A percentile compares a stretch with the other conserved stretches of the same genome.
phyloP scores from a whole-genome alignment of 2,329 filamentous ascomycete species.

The Pestalotiopsis sp. region DNA sequence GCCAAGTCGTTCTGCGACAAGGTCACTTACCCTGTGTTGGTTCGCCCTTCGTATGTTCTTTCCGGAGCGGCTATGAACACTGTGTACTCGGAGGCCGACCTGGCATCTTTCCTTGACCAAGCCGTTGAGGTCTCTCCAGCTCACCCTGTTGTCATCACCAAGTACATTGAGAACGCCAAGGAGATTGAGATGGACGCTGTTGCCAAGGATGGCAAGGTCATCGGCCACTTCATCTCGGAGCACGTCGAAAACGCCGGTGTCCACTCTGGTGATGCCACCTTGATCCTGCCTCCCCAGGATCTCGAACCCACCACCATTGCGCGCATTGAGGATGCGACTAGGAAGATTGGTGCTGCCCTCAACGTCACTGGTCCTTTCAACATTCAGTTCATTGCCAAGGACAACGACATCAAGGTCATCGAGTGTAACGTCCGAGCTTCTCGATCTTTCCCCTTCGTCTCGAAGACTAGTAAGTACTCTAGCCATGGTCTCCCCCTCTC shows the following conservation, averaged over 20 bases:
- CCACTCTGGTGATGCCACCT: conserved; percentile 94
- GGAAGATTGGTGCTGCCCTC: conserved; percentile 90
- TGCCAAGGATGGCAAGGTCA: conserved; percentile 83
- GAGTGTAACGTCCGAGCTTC: conserved; percentile 98
- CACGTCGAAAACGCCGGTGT: conserved; percentile 99
- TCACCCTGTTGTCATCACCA: conserved; percentile 97
- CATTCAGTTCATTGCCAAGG: conserved; percentile 99
- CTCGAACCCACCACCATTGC: conserved; percentile 84
- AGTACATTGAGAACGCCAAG: conserved; percentile 99
- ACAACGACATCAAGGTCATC: conserved; percentile 99
- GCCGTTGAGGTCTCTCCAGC: conserved; percentile 92
- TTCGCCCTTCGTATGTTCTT: conserved; percentile 93
- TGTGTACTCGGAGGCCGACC: conserved; percentile 92
- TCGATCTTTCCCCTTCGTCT: conserved; percentile 96
- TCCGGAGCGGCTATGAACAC: conserved; percentile 99
- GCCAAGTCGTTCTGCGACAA: conserved; percentile 84
- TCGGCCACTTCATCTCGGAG: conserved; percentile 97
- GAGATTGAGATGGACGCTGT: conserved; percentile 99
- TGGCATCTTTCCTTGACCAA: conserved; percentile 86
- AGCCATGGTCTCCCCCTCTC: no score
- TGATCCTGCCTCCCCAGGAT: conserved; percentile 94
- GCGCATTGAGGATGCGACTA: conserved; percentile 91
- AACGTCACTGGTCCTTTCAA: conserved; percentile 98
- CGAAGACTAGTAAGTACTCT: conserved; percentile 60
- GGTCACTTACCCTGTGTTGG: conserved; percentile 90